phyloP scores from a whole-genome alignment of 2,329 filamentous ascomycete species.

The Zelopaecilomyces penicillatus region DNA sequence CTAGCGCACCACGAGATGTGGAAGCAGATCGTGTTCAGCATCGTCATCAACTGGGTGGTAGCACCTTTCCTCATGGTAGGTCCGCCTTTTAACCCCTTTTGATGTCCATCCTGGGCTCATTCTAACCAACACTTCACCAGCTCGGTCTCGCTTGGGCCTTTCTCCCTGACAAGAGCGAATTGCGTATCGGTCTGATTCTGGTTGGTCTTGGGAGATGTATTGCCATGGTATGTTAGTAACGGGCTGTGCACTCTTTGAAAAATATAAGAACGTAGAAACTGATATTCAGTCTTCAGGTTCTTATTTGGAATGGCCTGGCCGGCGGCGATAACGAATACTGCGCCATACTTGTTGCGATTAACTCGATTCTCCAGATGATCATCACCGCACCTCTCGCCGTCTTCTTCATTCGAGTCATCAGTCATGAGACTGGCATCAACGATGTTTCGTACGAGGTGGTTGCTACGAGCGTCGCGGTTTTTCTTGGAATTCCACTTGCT shows the following conservation, averaged over 20 bases:
- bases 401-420: slow-evolving; percentile 63
- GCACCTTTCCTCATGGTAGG: slow-evolving; percentile 73
- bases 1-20: slow-evolving; percentile 56
- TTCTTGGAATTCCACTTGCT: slow-evolving; percentile 74
- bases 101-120: not conserved
- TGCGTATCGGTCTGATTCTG: slow-evolving; percentile 64
- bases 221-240: slow-evolving; percentile 57
- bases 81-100: not conserved
- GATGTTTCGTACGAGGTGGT: slow-evolving; percentile 54
- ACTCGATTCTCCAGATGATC: slow-evolving; percentile 67
- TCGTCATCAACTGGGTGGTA: slow-evolving; percentile 75
- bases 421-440: slow-evolving; percentile 29
- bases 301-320: slow-evolving; percentile 64
- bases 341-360: slow-evolving; percentile 68
- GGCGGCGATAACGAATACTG: slow-evolving; percentile 76
- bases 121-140: slow-evolving; percentile 26
- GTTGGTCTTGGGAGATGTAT: slow-evolving; percentile 82
- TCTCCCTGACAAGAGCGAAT: slow-evolving; percentile 47
- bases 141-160: slow-evolving; percentile 61
- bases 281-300: slow-evolving; percentile 23
- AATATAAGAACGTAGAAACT: not conserved
- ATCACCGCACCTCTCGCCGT: slow-evolving; percentile 62
- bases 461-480: slow-evolving; percentile 74
- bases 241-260: not conserved
- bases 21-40: slow-evolving; percentile 70